Base-by-base conservation (phyloP, 2,329 filamentous ascomycete species). In the Coleophoma eucalyptorum region DNA sequence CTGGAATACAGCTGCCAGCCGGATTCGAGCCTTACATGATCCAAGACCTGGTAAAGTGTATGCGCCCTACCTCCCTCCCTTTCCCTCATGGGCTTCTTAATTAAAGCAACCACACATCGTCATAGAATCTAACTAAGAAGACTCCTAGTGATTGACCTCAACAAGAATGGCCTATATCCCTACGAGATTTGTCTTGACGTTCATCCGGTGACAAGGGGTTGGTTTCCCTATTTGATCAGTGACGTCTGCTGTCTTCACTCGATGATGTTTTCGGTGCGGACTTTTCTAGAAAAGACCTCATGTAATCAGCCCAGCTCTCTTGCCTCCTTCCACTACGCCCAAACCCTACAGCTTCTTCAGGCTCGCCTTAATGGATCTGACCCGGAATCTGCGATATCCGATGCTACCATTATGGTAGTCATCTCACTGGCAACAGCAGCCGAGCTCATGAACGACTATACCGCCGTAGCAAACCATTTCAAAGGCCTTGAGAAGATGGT, bases 401-500 rank as follows among this genome's bases (percentile, higher is more conserved):
- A 67, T 50, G 55, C 58, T 6, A 71, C 69, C 0, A 55, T 66
- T 1, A 52, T 58, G 8, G 60, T 64, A 0, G 56, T 72, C 1
- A 38, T 70, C 38, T 58, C 56, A 12, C 52, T 72, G 15, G 64
- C 66, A 1, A 54, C 52, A 5, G 56, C 64, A 38, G 63, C 69
- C 3, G 58, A 63, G 19, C 51, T 61, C 8, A 51, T 50, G 0
- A 62, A 63, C 3, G 63, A 71, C 34, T 47, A 47, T 19, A 46
- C 57, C 2, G 52, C 61, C 0, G 63, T 38, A 6, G 35, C 35
- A 2, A 60, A 66, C n/a, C 69, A 72, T 49, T 58, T 71, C 43
- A 45, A 61, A n/a, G 70, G 70, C 3, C 57, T 72, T 13, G 58
- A 59, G 13, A 69, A 62, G 51, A 69, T 73, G 10, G 60, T 72